phyloP scores from a whole-genome alignment of 1,139 yeast species.

The Lodderomyces jiufengensis region DNA sequence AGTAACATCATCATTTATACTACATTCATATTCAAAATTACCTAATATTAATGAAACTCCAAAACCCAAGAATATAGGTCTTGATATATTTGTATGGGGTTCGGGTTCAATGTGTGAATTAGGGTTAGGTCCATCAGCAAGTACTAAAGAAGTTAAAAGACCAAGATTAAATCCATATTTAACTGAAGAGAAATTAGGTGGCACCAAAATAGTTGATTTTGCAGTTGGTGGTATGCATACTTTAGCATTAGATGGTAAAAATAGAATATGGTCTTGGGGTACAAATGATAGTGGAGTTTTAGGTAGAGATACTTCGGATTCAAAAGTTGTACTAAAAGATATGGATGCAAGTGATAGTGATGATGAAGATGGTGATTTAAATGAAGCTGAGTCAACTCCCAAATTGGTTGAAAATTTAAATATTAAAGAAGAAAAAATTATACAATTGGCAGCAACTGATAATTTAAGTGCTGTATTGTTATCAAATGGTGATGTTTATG shows the following conservation, averaged over 20 bases:
- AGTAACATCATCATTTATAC: slow-evolving; percentile 40
- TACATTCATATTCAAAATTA: slow-evolving; percentile 48
- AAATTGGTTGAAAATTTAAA: slow-evolving; percentile 70
- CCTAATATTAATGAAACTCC: slow-evolving; percentile 46
- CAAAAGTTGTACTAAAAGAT: slow-evolving; percentile 59
- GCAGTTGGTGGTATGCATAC: slow-evolving; percentile 97
- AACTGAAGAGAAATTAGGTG: slow-evolving; percentile 53
- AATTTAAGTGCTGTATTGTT: slow-evolving; percentile 79
- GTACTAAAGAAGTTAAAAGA: slow-evolving; percentile 87
- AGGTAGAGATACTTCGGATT: slow-evolving; percentile 79
- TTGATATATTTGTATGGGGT: slow-evolving; percentile 91
- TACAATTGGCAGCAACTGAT: slow-evolving; percentile 90
- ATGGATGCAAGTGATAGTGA: slow-evolving; percentile 69
- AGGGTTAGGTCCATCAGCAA: slow-evolving; percentile 88
- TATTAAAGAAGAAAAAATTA: slow-evolving; percentile 41
- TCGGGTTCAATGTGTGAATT: slow-evolving; percentile 96
- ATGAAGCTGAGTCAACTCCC: slow-evolving; percentile 87
- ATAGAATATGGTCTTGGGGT: slow-evolving; percentile 96
- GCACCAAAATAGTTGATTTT: slow-evolving; percentile 61
- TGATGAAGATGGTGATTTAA: slow-evolving; percentile 79
- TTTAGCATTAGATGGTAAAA: slow-evolving; percentile 70
- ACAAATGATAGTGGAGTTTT: slow-evolving; percentile 88
- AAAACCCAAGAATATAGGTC: slow-evolving; percentile 36
- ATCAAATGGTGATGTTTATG: slow-evolving; percentile 83
- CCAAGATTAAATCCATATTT: slow-evolving; percentile 86